Percentiles rank a stretch among this genome's conserved stretches.
Evolutionary conservation across 2,329 filamentous ascomycete genomes (phyloP).

Genomic region (Pseudopithomyces chartarum): DNA sequence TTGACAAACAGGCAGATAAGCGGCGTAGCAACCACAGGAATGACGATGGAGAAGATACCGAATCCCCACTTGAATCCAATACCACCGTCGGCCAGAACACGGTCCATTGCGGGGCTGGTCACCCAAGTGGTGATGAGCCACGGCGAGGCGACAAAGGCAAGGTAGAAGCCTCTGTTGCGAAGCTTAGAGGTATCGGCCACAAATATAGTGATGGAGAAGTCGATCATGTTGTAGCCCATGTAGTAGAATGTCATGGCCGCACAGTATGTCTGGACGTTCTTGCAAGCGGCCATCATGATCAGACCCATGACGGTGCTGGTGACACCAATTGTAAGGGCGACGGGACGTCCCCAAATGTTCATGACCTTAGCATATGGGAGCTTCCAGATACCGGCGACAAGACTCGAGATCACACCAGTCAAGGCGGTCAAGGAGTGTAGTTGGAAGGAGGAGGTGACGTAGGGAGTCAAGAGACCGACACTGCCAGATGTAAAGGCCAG

Average conservation of each 20-base stretch:
- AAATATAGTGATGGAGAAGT: conserved; percentile 68
- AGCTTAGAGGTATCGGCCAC: conserved; percentile 71
- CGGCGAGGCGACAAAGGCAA: conserved; percentile 52
- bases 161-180: conserved; percentile 65
- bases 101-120: conserved; percentile 30
- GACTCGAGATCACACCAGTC: conserved; percentile 44
- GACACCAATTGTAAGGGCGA: conserved; percentile 44
- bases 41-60: conserved; percentile 68
- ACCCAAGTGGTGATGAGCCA: conserved; percentile 41
- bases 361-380: conserved; percentile 51
- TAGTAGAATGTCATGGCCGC: conserved; percentile 71
- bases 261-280: conserved; percentile 65
- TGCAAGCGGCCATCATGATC: conserved; percentile 71
- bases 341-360: conserved; percentile 49
- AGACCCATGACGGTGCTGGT: conserved; percentile 46
- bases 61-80: conserved; percentile 70
- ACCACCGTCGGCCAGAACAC: conserved; percentile 52
- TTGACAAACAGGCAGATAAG: conserved; percentile 62
- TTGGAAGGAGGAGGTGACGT: conserved; percentile 48
- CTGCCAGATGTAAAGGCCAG: conserved; percentile 53
- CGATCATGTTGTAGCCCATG: conserved; percentile 64
- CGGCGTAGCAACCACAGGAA: conserved; percentile 64
- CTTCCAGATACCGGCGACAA: conserved; percentile 47
- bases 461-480: conserved; percentile 46
- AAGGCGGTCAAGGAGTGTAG: conserved; percentile 45